Percentiles rank a stretch among this genome's conserved stretches.
These are phyloP conservation scores for Candida silvicultrix DNA, from an alignment of 805 yeast genomes.

Conservation along the genomic window DNA sequence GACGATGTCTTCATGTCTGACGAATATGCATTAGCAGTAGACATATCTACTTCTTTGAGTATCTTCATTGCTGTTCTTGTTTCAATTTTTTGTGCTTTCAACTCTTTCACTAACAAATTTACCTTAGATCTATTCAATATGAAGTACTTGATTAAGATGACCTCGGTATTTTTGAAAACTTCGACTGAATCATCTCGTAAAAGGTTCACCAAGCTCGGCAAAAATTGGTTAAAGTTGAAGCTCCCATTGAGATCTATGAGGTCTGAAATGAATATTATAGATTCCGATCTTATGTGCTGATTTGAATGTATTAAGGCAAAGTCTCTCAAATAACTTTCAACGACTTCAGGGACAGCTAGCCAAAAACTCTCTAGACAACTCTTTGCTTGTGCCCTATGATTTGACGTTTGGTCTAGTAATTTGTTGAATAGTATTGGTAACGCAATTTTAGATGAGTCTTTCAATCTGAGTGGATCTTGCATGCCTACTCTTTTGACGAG, in stretches of 20 bases:
- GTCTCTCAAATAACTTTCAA: slow-evolving; percentile 38
- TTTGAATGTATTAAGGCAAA: slow-evolving; percentile 36
- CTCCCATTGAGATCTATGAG: slow-evolving; percentile 30
- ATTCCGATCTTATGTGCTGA: slow-evolving; percentile 32
- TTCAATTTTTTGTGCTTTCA: slow-evolving; percentile 18
- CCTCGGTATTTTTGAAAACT: slow-evolving; percentile 20
- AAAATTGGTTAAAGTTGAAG: slow-evolving; percentile 24
- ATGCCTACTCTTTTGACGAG: slow-evolving; percentile 51
- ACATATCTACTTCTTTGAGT: slow-evolving; percentile 15
- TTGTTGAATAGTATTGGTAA: slow-evolving; percentile 46
- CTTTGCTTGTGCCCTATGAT: slow-evolving; percentile 37
- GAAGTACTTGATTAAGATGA: slow-evolving; percentile 18
- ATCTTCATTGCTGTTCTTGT: slow-evolving; percentile 10
- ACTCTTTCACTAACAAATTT: slow-evolving; percentile 12
- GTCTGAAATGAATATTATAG: slow-evolving; percentile 38
- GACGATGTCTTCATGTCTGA: slow-evolving; percentile 8
- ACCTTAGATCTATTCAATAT: slow-evolving; percentile 13
- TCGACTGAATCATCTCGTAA: slow-evolving; percentile 20
- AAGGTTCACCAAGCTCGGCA: slow-evolving; percentile 21
- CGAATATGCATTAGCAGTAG: slow-evolving; percentile 13
- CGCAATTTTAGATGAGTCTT: slow-evolving; percentile 35
- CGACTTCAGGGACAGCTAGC: slow-evolving; percentile 43
- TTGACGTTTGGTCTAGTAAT: slow-evolving; percentile 34
- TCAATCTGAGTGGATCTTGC: slow-evolving; percentile 43
- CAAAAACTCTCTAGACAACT: slow-evolving; percentile 49